Percentiles rank a stretch among this genome's conserved stretches.
Conservation (phyloP, 1,284 basidiomycete species). For the Tranzscheliella williamsii region DNA sequence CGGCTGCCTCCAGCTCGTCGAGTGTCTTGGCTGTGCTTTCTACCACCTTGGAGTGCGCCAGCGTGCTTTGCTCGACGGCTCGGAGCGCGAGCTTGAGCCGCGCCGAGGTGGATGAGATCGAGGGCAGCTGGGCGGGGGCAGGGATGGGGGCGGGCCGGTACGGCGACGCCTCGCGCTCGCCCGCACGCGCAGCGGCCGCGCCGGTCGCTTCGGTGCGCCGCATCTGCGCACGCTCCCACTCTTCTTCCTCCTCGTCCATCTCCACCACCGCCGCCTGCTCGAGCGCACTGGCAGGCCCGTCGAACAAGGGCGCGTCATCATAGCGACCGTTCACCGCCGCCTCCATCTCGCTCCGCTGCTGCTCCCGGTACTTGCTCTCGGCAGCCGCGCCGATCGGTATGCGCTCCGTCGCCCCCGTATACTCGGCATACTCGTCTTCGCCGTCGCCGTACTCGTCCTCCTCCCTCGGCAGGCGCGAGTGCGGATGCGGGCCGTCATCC, state of each 20-base stretch:
- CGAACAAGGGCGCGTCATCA: constrained; percentile 7
- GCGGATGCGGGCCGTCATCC: constrained; percentile 42
- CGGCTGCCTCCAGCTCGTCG: constrained; percentile 27
- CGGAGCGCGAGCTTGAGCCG: constrained; percentile 29
- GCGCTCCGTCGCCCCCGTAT: constrained; percentile 51
- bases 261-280: constrained; percentile 68
- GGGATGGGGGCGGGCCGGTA: constrained; percentile 42
- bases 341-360: constrained; percentile 34
- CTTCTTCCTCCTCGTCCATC: constrained; percentile 70
- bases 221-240: constrained; percentile 55
- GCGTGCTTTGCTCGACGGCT: constrained; percentile 23
- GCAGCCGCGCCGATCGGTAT: constrained; percentile 46
- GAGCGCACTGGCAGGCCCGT: not conserved
- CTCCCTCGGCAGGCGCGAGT: constrained; percentile 48
- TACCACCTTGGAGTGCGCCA: constrained; percentile 17
- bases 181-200: not conserved
- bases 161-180: constrained; percentile 32
- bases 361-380: constrained; percentile 18
- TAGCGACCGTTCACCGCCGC: constrained; percentile 29
- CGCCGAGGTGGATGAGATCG: constrained; percentile 34
- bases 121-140: constrained; percentile 37
- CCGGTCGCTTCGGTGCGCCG: constrained; percentile 20
- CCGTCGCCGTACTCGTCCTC: constrained; percentile 54
- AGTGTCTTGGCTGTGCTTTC: constrained; percentile 20
- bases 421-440: constrained; percentile 55